Conservation (phyloP, 257 asterid species). For the Asclepias syriaca region DNA sequence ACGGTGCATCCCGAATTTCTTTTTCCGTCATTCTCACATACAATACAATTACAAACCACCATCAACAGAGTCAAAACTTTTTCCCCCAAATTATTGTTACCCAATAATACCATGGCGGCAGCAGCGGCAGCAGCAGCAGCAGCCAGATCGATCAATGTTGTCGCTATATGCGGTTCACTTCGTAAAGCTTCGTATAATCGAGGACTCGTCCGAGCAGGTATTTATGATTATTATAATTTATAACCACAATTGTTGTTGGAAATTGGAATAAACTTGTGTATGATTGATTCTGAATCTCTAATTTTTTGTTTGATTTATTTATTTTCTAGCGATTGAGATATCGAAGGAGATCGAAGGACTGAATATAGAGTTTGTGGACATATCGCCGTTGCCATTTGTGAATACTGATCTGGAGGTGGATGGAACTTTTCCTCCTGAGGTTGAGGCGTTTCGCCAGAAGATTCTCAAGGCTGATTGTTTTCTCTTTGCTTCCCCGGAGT, state of each 20-base stretch:
- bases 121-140: not conserved
- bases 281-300: not conserved
- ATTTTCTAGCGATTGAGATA: slow-evolving; percentile 49
- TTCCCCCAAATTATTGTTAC: too few species aligned
- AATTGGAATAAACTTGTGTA: not conserved
- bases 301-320: not conserved
- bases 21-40: not conserved
- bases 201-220: slow-evolving; percentile 33
- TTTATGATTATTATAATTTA: too few species aligned
- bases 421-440: slow-evolving; percentile 67
- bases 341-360: slow-evolving; percentile 52
- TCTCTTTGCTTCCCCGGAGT: slow-evolving; percentile 88
- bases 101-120: not conserved
- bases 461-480: slow-evolving; percentile 65
- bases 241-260: not conserved
- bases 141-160: slow-evolving; percentile 24
- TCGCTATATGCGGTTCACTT: slow-evolving; percentile 40
- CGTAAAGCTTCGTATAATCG: slow-evolving; percentile 38
- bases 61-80: too few species aligned
- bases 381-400: slow-evolving; percentile 57
- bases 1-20: too few species aligned
- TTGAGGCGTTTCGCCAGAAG: slow-evolving; percentile 77
- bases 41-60: too few species aligned
- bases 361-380: slow-evolving; percentile 68
- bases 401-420: slow-evolving; percentile 79